These are phyloP conservation scores for Pseudovirgaria hyperparasitica DNA, from an alignment of 2,329 filamentous ascomycete genomes.

Conservation along the genomic window DNA sequence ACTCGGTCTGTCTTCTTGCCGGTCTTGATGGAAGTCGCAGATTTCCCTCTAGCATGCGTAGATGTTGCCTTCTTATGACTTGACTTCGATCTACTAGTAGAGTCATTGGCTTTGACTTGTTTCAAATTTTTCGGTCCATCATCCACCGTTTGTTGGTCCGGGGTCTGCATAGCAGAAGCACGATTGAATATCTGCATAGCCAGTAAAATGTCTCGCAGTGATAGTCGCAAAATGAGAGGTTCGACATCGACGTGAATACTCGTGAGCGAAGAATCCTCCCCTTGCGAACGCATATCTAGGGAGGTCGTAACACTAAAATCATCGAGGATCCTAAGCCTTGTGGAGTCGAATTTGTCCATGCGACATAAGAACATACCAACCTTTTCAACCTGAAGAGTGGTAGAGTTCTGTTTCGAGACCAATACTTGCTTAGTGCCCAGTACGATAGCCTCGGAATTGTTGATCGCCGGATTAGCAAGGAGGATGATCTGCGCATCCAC, in stretches of 20 bases:
- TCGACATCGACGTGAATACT: conserved; percentile 82
- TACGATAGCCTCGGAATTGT: conserved; percentile 90
- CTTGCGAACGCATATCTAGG: conserved; percentile 59
- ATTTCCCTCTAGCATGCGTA: conserved; percentile 23
- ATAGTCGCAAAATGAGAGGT: conserved; percentile 79
- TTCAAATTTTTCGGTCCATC: conserved; percentile 43
- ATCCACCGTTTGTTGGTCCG: conserved; percentile 31
- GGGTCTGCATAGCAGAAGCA: conserved; percentile 65
- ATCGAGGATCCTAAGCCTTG: conserved; percentile 80
- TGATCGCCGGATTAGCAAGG: conserved; percentile 83
- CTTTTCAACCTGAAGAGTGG: conserved; percentile 86
- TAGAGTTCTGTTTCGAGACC: conserved; percentile 82
- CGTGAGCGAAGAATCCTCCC: conserved; percentile 47
- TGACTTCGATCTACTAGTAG: conserved; percentile 35
- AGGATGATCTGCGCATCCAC: conserved; percentile 94
- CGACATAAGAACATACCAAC: conserved; percentile 97
- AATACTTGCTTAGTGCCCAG: conserved; percentile 88
- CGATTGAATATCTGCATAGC: conserved; percentile 86
- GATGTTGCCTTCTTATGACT: conserved; percentile 31
- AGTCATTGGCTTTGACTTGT: conserved; percentile 32
- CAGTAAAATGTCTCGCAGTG: conserved; percentile 85
- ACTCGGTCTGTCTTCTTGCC: conserved; percentile 33
- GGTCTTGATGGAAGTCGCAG: conserved; percentile 24
- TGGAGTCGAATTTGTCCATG: conserved; percentile 95
- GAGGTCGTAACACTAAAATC: conserved; percentile 89